Percentiles rank a stretch among this genome's conserved stretches.
Evolutionary conservation across 2,329 filamentous ascomycete species (phyloP).

Genomic region (Botrytis deweyae): DNA sequence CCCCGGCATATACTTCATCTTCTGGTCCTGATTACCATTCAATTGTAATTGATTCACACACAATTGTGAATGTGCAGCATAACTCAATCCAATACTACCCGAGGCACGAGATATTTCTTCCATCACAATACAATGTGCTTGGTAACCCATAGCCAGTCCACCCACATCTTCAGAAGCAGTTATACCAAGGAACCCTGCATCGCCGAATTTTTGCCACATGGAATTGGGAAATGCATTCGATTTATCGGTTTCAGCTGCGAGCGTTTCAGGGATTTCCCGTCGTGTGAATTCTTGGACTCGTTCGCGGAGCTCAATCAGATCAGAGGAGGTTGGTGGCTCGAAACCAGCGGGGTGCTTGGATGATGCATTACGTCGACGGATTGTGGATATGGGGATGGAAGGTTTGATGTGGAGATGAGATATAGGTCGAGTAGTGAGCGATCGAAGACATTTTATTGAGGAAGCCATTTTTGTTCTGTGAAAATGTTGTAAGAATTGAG

Average conservation of each 20-base stretch:
- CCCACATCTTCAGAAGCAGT: constrained; percentile 92
- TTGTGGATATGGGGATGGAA: constrained; percentile 34
- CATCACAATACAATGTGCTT: constrained; percentile 93
- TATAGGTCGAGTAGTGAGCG: constrained; percentile 28
- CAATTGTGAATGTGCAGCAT: constrained; percentile 92
- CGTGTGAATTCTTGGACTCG: constrained; percentile 73
- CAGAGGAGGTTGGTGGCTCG: constrained; percentile 50
- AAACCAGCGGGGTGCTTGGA: constrained; percentile 68
- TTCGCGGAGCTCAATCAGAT: constrained; percentile 53
- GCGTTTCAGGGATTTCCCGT: constrained; percentile 79
- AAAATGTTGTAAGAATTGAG: neutral
- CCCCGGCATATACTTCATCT: constrained; percentile 74
- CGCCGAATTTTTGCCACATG: constrained; percentile 93
- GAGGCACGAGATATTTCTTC: constrained; percentile 91
- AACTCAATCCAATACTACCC: constrained; percentile 81
- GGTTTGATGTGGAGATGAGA: constrained; percentile 32
- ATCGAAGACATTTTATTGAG: constrained; percentile 31
- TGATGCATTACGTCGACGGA: constrained; percentile 53
- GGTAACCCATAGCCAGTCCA: constrained; percentile 88
- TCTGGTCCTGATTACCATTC: constrained; percentile 79
- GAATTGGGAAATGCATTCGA: constrained; percentile 83
- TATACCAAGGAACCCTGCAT: constrained; percentile 87
- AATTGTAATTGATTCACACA: constrained; percentile 96
- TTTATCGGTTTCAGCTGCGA: constrained; percentile 80
- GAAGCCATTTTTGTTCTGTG: constrained; percentile 30